Evolutionary conservation across 2,329 filamentous ascomycete species (phyloP).

Genomic region (Cladosporium sp.): DNA sequence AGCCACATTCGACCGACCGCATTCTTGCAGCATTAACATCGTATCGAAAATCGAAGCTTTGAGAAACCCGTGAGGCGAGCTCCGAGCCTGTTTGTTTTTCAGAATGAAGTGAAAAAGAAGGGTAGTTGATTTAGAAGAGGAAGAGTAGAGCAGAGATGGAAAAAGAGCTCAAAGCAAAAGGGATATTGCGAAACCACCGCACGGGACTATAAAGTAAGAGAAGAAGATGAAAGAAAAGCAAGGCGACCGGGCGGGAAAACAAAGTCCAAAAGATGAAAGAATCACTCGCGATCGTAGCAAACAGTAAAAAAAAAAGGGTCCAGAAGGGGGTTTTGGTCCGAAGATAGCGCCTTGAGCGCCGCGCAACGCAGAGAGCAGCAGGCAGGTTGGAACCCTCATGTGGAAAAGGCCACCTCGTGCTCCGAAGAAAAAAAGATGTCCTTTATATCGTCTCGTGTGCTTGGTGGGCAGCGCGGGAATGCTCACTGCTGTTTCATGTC

Average conservation of each 20-base stretch:
- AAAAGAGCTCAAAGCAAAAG: neutral
- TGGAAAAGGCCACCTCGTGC: constrained; percentile 1
- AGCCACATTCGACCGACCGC: neutral
- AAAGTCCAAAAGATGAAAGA: neutral
- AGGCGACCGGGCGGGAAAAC: neutral
- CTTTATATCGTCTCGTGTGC: constrained; percentile 10
- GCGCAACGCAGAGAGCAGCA: constrained; percentile 2
- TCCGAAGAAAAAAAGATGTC: constrained; percentile 8
- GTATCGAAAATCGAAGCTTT: constrained; percentile 8
- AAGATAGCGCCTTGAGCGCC: constrained; percentile 11
- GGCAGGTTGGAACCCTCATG: constrained; percentile 3
- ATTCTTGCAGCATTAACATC: constrained; percentile 9
- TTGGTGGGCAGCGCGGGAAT: constrained; percentile 3
- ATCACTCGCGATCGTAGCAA: constrained; percentile 9
- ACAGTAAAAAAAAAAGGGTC: constrained; percentile 11
- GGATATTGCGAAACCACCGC: constrained; percentile 7
- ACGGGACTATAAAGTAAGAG: neutral
- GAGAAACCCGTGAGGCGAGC: neutral
- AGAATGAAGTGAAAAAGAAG: too few species aligned
- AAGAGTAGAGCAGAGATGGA: too few species aligned
- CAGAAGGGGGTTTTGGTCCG: constrained; percentile 4
- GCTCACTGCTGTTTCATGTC: constrained; percentile 12
- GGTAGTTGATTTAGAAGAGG: neutral
- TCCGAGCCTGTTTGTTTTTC: neutral
- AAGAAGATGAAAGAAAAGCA: too few species aligned